Percentiles rank a stretch among this genome's conserved stretches.
Evolutionary conservation across 208 protist genomes (phyloP).

Genomic region (Trypanosoma brucei): DNA sequence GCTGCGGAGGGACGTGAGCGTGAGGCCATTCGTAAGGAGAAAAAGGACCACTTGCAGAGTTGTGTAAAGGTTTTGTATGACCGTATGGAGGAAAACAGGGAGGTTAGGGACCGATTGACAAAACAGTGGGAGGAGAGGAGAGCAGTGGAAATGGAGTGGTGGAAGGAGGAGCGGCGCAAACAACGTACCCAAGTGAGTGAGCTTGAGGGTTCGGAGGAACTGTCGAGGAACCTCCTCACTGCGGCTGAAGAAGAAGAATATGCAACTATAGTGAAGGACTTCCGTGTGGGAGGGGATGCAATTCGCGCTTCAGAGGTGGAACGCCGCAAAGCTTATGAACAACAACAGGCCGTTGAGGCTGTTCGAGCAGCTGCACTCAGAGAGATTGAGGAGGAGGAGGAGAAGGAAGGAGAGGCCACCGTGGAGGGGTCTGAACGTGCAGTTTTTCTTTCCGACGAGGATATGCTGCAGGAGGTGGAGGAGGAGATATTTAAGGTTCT

Average conservation of each 20-base stretch:
- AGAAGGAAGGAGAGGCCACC: background rate
- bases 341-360: conserved; percentile 29
- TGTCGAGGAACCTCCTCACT: conserved; percentile 22
- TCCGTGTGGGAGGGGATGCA: conserved; percentile 18
- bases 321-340: conserved; percentile 42
- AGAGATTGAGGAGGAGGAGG: conserved; percentile 26
- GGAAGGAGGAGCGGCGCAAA: conserved; percentile 39
- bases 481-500: conserved; percentile 64
- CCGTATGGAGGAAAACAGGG: conserved; percentile 67
- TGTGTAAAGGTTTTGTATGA: conserved; percentile 69
- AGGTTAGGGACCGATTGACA: conserved; percentile 64
- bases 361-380: conserved; percentile 23
- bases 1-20: conserved; percentile 64
- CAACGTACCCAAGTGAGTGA: conserved; percentile 27
- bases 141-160: conserved; percentile 48
- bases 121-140: conserved; percentile 55
- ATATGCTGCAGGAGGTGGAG: conserved; percentile 73
- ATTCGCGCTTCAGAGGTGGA: conserved; percentile 21
- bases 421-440: conserved; percentile 16
- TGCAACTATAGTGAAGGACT: conserved; percentile 31
- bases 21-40: conserved; percentile 73
- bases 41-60: conserved; percentile 72
- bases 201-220: conserved; percentile 30
- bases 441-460: conserved; percentile 55
- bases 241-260: conserved; percentile 33